Base-by-base conservation (phyloP, 2,329 filamentous ascomycete genomes). In the Sclerotinia sclerotiorum region DNA sequence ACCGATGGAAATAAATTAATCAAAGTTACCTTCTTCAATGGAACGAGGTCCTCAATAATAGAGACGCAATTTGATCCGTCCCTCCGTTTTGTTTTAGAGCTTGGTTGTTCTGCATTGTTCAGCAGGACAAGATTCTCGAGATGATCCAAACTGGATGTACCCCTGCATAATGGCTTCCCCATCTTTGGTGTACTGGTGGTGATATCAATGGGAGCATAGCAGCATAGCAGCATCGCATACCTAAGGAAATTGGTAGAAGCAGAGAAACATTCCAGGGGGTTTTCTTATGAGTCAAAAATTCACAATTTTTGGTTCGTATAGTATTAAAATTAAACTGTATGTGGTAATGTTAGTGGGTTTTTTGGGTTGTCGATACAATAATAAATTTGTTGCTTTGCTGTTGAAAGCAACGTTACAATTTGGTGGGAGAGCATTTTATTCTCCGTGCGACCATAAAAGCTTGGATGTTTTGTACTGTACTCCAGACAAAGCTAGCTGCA, bases 321-420 rank as follows among this genome's bases (percentile, higher is more conserved):
- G 55, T 6, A 48, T 44, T 19, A 10, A 24, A 35, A 4, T 29
- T 61, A 49, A 21, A 49, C 58, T 10, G 44, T 35, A 24, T 35
- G 2, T 35, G 3, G 44, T 49, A 61, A 49, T 49, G 15, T 24
- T 17, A 11, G 8, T 61, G 35, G 58, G 29, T 24, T 61, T 29
- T 29, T 21, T 61, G 35, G 58, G 29, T 24, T 61, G 19, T 21
- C 24, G 13, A 29, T 46, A 29, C 24, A 60, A 24, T 54, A 35
- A 11, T 54, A 35, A 11, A n/a, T 21, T n/a, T 21, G 27, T 48
- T 32, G n/a, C 17, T 48, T 44, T 29, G 42, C 44, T 61, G 52
- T 27, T 39, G 55, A 24, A 68, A n/a, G 65, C 65, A 68, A 68
- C 65, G 65, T 68, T 68, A 60, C 35, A 60, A 39, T 56, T 56